phyloP scores from a whole-genome alignment of 2,329 filamentous ascomycete species.

The Fusarium dlaminii region DNA sequence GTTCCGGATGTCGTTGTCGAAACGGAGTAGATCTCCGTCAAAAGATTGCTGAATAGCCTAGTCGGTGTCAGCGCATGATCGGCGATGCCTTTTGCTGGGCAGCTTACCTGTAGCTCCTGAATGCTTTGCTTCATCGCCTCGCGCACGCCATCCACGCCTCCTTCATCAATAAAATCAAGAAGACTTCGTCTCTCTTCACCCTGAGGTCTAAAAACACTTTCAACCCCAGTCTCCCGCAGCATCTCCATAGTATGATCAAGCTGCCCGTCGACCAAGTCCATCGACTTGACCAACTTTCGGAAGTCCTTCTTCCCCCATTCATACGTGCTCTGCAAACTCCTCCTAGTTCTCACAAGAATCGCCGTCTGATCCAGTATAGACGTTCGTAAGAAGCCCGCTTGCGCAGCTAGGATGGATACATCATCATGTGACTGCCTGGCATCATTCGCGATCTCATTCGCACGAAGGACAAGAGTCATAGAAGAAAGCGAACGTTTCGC shows the following conservation, averaged over 20 bases:
- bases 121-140: constrained; percentile 76
- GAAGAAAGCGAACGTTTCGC: constrained; percentile 89
- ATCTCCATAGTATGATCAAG: constrained; percentile 73
- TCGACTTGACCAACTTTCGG: constrained; percentile 66
- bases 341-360: constrained; percentile 61
- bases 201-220: constrained; percentile 68
- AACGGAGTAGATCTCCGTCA: constrained; percentile 77
- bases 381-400: constrained; percentile 72
- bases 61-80: constrained; percentile 7
- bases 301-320: constrained; percentile 69
- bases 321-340: constrained; percentile 64
- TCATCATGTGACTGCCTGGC: constrained; percentile 82
- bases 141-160: constrained; percentile 71
- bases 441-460: constrained; percentile 83
- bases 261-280: constrained; percentile 73
- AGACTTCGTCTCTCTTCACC: constrained; percentile 70
- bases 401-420: constrained; percentile 75
- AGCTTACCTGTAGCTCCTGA: constrained; percentile 71
- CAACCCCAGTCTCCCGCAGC: constrained; percentile 71
- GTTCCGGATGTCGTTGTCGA: constrained; percentile 77
- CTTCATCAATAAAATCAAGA: constrained; percentile 80
- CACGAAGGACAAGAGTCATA: constrained; percentile 83
- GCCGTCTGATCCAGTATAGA: constrained; percentile 67
- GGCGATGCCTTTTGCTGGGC: neutral
- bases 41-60: constrained; percentile 75